Evolutionary conservation across 306 rosid genomes (phyloP).

Genomic region (Lupinus albus): DNA sequence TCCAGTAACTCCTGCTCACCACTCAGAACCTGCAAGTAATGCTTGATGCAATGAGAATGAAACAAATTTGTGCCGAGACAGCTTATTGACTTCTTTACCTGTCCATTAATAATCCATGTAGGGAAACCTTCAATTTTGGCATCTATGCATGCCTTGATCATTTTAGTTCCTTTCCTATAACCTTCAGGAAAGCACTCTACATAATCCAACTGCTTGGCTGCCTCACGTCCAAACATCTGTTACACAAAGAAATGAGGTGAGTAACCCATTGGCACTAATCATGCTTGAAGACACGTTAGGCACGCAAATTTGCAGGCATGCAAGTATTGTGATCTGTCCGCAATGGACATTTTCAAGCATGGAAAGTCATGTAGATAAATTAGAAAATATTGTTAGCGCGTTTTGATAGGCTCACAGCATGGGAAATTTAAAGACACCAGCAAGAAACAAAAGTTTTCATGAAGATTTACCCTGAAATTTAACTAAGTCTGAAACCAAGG

Average conservation of each 20-base stretch:
- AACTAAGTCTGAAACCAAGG: conserved; percentile 5
- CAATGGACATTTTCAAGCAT: conserved; percentile 23
- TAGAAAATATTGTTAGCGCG: not conserved
- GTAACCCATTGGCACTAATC: not conserved
- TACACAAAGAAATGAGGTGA: not conserved
- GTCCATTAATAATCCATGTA: conserved; percentile 77
- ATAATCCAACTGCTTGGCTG: conserved; percentile 70
- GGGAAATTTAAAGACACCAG: not conserved
- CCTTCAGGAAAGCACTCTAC: conserved; percentile 95
- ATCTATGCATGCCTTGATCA: conserved; percentile 67
- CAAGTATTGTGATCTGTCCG: not conserved
- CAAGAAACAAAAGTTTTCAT: not conserved
- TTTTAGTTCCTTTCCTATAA: conserved; percentile 66
- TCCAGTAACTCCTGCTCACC: conserved; percentile 70
- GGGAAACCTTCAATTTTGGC: conserved; percentile 88
- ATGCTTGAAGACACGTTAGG: not conserved
- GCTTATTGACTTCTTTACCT: conserved; percentile 55
- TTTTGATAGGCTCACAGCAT: conserved; percentile 9
- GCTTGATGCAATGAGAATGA: conserved; percentile 31
- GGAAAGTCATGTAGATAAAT: conserved; percentile 12
- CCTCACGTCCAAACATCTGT: conserved; percentile 90
- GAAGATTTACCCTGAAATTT: conserved; percentile 7
- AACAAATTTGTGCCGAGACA: conserved; percentile 16
- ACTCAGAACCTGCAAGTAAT: conserved; percentile 61
- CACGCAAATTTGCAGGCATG: not conserved